Percentiles rank a stretch among this genome's conserved stretches.
Conservation (phyloP, 1,284 basidiomycete species). For the Boletus austroedulis region DNA sequence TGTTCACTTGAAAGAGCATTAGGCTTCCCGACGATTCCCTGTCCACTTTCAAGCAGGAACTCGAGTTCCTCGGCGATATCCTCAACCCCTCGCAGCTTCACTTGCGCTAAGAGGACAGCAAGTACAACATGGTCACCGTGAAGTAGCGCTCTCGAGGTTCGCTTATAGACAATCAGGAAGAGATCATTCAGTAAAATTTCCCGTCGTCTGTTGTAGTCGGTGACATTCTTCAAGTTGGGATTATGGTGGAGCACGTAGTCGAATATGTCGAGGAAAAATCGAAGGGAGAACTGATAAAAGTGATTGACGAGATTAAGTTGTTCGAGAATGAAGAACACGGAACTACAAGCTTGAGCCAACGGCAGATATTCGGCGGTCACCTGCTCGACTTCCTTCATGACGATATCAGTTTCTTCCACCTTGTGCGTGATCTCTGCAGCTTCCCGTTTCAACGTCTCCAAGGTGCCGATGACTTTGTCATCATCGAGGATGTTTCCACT, state of each 20-base stretch:
- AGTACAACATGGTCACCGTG: constrained; percentile 93
- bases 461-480: constrained; percentile 97
- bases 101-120: constrained; percentile 86
- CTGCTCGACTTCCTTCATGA: constrained; percentile 95
- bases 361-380: constrained; percentile 95
- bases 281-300: constrained; percentile 98
- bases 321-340: constrained; percentile 96
- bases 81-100: constrained; percentile 79
- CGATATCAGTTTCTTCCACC: constrained; percentile 95
- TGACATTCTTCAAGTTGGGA: constrained; percentile 79
- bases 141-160: constrained; percentile 88
- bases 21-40: constrained; percentile 51
- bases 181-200: constrained; percentile 87
- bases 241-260: constrained; percentile 92
- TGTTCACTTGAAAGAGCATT: constrained; percentile 38
- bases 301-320: constrained; percentile 93
- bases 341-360: constrained; percentile 93
- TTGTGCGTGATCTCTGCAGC: constrained; percentile 95
- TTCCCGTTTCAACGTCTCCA: constrained; percentile 96
- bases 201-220: constrained; percentile 73
- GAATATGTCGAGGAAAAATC: constrained; percentile 98
- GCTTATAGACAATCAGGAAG: constrained; percentile 86
- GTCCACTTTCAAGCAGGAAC: constrained; percentile 86
- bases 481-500: constrained; percentile 97
- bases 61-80: constrained; percentile 85